Conservation (phyloP, 495 filamentous ascomycete genomes). For the Penicillium flavigenum region DNA sequence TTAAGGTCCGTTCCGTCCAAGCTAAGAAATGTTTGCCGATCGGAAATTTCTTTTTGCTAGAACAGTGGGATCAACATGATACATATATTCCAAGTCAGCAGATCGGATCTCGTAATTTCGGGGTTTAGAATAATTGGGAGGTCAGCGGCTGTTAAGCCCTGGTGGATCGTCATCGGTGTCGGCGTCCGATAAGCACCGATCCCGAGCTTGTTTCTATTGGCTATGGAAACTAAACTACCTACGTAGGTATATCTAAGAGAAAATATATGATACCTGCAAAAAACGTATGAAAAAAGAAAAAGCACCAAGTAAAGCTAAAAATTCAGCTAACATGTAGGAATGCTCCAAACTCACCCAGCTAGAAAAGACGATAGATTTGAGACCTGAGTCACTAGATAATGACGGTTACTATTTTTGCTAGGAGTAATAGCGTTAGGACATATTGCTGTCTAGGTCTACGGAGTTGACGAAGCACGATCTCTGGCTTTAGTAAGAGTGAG, state of each 20-base stretch:
- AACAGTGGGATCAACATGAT: background rate
- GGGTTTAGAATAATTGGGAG: background rate
- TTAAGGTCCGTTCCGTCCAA: background rate
- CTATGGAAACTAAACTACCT: no score
- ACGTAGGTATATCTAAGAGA: no score
- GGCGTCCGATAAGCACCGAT: background rate
- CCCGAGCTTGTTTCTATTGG: background rate
- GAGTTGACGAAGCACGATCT: no score
- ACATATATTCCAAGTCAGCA: slow-evolving; percentile 3
- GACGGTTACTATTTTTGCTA: no score
- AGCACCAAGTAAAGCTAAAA: background rate
- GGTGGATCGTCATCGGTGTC: slow-evolving; percentile 2
- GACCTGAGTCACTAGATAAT: no score
- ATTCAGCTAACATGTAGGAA: background rate
- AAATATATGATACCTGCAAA: no score
- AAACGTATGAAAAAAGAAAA: no score
- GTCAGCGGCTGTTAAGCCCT: background rate
- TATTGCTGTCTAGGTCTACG: no score
- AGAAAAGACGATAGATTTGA: no score
- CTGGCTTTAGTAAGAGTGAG: no score
- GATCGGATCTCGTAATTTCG: slow-evolving; percentile 3
- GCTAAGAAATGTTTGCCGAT: background rate
- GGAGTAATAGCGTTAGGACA: no score
- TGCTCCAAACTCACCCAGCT: background rate
- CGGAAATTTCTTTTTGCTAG: background rate